Base-by-base conservation (phyloP, 768 basidiomycete genomes). In the Rhodocollybia butyracea region DNA sequence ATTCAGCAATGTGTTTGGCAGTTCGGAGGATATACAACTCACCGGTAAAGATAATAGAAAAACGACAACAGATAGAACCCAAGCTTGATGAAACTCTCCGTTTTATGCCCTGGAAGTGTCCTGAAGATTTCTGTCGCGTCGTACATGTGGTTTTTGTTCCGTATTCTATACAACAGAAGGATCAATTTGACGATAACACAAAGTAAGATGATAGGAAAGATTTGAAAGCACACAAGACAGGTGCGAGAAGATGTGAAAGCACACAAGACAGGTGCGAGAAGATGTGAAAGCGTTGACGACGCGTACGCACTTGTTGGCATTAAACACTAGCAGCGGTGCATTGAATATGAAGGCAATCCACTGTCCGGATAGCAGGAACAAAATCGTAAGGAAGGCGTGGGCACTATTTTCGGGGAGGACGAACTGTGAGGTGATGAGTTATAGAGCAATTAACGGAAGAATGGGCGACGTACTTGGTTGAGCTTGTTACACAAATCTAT, bases 401-500 rank as follows among this genome's bases (percentile, higher is more conserved):
- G 91, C 90, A 57, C 84, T 83, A 76, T 97, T 94, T 79, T 99
- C 97, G 45, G 97, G 97, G 22, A 98, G 78, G 48, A 98, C 93
- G 68, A 99, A 98, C 96, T 99, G 39, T 29, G 11, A 29, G 24
- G 13, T 7, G 41, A n/a, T 12, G 21, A 43, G 15, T 50, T 53
- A 21, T 29, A 30, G 46, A 30, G 12, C 3, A 57, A 31, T 5
- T 0, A 48, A 24, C 22, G 21, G 46, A 4, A 55, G 22, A 27
- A 43, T 24, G 38, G 15, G 26, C 39, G 11, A 73, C 79, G 43
- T 60, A 96, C 96, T 74, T 94, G 91, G 70, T 98, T 98, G 65
- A 98, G 86, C 79, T 97, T 98, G 76, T 98, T 98, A 76, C 97
- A 98, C 36, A 98, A 86, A 73, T 99, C 97, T 84, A 99, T 99